Percentiles rank a stretch among this genome's conserved stretches.
These are phyloP conservation scores for Candida taoyuanica DNA, from an alignment of 805 yeast genomes.

Conservation along the genomic window DNA sequence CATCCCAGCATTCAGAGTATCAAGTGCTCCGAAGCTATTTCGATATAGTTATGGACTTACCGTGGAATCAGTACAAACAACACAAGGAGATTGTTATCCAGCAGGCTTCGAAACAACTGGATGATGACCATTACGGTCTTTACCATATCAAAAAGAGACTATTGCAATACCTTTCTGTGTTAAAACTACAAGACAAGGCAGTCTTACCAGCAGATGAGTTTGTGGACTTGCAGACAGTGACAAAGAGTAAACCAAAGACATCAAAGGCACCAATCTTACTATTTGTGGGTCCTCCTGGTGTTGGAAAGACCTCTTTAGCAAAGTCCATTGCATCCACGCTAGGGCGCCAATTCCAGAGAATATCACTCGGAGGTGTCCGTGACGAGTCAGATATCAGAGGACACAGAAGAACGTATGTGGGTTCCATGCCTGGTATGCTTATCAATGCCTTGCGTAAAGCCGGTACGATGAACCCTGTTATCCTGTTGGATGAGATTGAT, in stretches of 20 bases:
- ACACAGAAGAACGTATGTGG: conserved; percentile 86
- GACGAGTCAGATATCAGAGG: conserved; percentile 90
- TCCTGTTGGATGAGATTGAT: conserved; percentile 81
- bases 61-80: conserved; percentile 40
- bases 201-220: conserved; percentile 12
- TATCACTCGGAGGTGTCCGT: conserved; percentile 82
- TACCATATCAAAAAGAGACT: conserved; percentile 69
- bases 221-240: conserved; percentile 1
- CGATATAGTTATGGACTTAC: conserved; percentile 61
- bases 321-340: conserved; percentile 72
- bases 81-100: conserved; percentile 40
- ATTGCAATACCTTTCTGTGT: conserved; percentile 73
- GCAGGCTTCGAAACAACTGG: conserved; percentile 51
- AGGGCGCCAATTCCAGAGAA: conserved; percentile 70
- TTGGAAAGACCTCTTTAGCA: conserved; percentile 86
- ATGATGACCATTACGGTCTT: conserved; percentile 77
- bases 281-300: conserved; percentile 91
- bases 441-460: conserved; percentile 74
- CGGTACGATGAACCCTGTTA: conserved; percentile 76
- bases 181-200: conserved; percentile 42
- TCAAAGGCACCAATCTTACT: conserved; percentile 67
- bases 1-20: conserved; percentile 54
- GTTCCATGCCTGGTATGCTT: conserved; percentile 85
- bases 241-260: conserved; percentile 1
- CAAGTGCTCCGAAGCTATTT: conserved; percentile 61